Percentiles rank a stretch among this genome's conserved stretches.
Evolutionary conservation across 176 grass and related monocot genomes (phyloP).

Genomic region (Bothriochloa decipiens): DNA sequence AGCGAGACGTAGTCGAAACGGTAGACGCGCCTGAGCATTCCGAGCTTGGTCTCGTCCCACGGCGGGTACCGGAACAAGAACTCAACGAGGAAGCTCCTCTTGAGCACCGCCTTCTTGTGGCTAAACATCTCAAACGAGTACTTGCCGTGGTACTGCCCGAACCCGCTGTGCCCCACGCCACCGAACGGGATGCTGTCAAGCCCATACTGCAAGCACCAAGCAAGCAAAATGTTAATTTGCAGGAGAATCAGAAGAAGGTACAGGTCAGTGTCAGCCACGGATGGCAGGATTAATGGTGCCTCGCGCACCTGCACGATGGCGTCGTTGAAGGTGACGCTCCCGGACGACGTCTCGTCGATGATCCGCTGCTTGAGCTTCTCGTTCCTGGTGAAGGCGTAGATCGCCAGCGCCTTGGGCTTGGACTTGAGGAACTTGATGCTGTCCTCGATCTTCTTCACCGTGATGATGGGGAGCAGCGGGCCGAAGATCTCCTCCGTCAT

Average conservation of each 20-base stretch:
- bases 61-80: slow-evolving; percentile 76
- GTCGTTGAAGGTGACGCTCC: slow-evolving; percentile 81
- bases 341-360: slow-evolving; percentile 70
- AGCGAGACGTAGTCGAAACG: slow-evolving; percentile 55
- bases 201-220: slow-evolving; percentile 45
- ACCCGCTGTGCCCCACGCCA: slow-evolving; percentile 70
- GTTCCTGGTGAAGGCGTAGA: slow-evolving; percentile 78
- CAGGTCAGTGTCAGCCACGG: too few relatives aligned
- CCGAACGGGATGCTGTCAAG: slow-evolving; percentile 73
- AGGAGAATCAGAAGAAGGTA: neutral
- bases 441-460: slow-evolving; percentile 91
- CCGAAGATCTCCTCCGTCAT: slow-evolving; percentile 90
- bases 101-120: slow-evolving; percentile 79
- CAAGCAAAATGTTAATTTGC: neutral
- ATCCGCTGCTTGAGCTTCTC: slow-evolving; percentile 63
- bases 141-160: slow-evolving; percentile 89
- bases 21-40: slow-evolving; percentile 54
- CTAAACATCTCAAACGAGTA: slow-evolving; percentile 89
- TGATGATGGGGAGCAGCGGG: slow-evolving; percentile 79
- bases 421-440: slow-evolving; percentile 63
- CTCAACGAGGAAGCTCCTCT: slow-evolving; percentile 58
- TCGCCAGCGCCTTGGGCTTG: slow-evolving; percentile 74
- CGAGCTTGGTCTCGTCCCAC: slow-evolving; percentile 61
- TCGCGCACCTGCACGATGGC: slow-evolving; percentile 62
- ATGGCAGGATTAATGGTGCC: too few relatives aligned